Evolutionary conservation across 1,284 basidiomycete genomes (phyloP).

Genomic region (Macrocybe sp.): DNA sequence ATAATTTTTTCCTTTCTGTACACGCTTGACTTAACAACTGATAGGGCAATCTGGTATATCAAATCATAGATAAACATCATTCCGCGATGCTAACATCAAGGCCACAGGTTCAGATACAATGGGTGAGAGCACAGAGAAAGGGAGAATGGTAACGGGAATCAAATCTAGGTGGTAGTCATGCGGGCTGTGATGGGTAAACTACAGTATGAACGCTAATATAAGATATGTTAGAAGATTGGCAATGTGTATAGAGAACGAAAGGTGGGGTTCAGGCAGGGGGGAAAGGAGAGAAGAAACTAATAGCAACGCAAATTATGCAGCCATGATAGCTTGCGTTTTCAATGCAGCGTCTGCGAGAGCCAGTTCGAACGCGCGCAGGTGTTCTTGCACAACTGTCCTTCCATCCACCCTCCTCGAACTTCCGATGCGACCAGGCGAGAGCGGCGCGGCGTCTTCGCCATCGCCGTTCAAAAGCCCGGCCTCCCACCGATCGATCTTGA

Average conservation of each 20-base stretch:
- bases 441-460: conserved; percentile 20
- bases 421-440: conserved; percentile 23
- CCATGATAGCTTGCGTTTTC: conserved; percentile 76
- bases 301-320: conserved; percentile 31
- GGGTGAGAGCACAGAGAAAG: conserved; percentile 30
- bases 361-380: conserved; percentile 65
- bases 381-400: conserved; percentile 65
- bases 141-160: conserved; percentile 9
- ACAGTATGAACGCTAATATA: conserved; percentile 13
- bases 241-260: conserved; percentile 1
- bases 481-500: conserved; percentile 75
- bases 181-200: conserved; percentile 13
- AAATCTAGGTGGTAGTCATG: conserved; percentile 8
- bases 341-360: conserved; percentile 63
- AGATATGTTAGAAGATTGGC: conserved; percentile 15
- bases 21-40: not conserved
- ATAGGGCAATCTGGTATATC: conserved; percentile 15
- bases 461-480: conserved; percentile 45
- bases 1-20: not conserved
- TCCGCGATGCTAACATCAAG: no score
- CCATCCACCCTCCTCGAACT: conserved; percentile 51
- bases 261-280: not conserved
- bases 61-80: not conserved
- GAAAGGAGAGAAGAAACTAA: conserved; percentile 4
- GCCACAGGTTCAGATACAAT: conserved; percentile 51